Conservation (phyloP, 1,139 yeast genomes). For the Blastobotrys buckinghamii region DNA sequence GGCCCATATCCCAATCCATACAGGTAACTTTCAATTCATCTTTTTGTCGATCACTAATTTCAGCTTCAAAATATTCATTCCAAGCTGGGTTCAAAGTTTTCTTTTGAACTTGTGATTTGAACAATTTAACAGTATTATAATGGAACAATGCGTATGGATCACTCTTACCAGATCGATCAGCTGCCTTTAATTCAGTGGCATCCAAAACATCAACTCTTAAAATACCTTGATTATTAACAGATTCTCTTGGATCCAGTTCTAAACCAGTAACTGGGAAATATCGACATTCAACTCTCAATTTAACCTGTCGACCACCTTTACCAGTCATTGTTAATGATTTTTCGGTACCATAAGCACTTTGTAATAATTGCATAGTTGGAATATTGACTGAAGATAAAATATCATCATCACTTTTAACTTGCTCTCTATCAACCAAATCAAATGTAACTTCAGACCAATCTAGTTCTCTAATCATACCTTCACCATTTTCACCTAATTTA, state of each 20-base stretch:
- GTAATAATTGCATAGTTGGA: slow-evolving; percentile 63
- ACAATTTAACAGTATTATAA: slow-evolving; percentile 56
- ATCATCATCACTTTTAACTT: slow-evolving; percentile 47
- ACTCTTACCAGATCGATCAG: slow-evolving; percentile 85
- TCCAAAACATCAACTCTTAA: slow-evolving; percentile 55
- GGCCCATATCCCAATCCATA: slow-evolving; percentile 90
- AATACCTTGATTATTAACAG: slow-evolving; percentile 69
- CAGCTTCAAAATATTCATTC: slow-evolving; percentile 59
- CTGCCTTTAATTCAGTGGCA: slow-evolving; percentile 71
- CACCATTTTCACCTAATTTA: slow-evolving; percentile 59
- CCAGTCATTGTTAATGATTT: slow-evolving; percentile 46
- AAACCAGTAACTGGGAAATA: slow-evolving; percentile 69
- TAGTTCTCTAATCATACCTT: slow-evolving; percentile 65
- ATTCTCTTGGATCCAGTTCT: slow-evolving; percentile 66
- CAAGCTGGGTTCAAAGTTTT: slow-evolving; percentile 84
- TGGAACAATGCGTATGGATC: slow-evolving; percentile 79
- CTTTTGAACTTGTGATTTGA: slow-evolving; percentile 74
- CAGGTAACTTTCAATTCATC: slow-evolving; percentile 54
- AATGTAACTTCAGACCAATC: slow-evolving; percentile 65
- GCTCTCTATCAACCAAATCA: slow-evolving; percentile 49
- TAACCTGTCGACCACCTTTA: slow-evolving; percentile 39
- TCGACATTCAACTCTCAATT: slow-evolving; percentile 55
- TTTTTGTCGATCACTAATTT: slow-evolving; percentile 55
- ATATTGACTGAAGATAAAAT: slow-evolving; percentile 57
- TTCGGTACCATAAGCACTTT: slow-evolving; percentile 59